phyloP scores from a whole-genome alignment of 805 yeast genomes.

The Sungouiella blattae region DNA sequence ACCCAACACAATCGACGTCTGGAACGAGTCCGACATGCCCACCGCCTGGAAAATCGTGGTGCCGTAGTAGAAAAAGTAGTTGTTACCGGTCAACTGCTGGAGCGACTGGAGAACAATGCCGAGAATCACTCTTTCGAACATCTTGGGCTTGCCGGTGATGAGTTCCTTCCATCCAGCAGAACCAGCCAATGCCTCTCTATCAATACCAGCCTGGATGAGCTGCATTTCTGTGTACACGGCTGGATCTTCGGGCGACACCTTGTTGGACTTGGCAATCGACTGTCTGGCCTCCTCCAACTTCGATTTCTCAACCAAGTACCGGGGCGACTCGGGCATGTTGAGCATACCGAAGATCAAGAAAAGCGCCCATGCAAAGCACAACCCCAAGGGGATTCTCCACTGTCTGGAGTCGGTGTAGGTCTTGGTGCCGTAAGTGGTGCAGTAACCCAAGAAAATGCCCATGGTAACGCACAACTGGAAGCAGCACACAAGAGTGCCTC shows the following conservation, averaged over 20 bases:
- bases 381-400: conserved; percentile 67
- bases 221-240: conserved; percentile 53
- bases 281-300: conserved; percentile 50
- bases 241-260: conserved; percentile 49
- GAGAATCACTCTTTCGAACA: conserved; percentile 50
- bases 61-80: conserved; percentile 61
- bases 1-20: conserved; percentile 53
- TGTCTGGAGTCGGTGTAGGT: conserved; percentile 47
- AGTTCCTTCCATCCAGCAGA: conserved; percentile 63
- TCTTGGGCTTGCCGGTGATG: conserved; percentile 60
- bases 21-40: conserved; percentile 49
- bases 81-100: conserved; percentile 61
- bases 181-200: conserved; percentile 60
- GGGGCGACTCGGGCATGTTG: conserved; percentile 68
- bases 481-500: conserved; percentile 69
- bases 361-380: conserved; percentile 45
- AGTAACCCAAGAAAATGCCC: conserved; percentile 70
- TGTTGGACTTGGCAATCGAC: conserved; percentile 58
- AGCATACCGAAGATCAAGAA: conserved; percentile 49
- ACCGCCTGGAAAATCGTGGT: conserved; percentile 51
- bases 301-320: conserved; percentile 52
- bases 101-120: conserved; percentile 60
- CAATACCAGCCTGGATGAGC: conserved; percentile 56
- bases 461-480: conserved; percentile 68
- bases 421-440: conserved; percentile 64